Evolutionary conservation across 148 eudicot genomes (phyloP).

Genomic region (Cornus controversa): DNA sequence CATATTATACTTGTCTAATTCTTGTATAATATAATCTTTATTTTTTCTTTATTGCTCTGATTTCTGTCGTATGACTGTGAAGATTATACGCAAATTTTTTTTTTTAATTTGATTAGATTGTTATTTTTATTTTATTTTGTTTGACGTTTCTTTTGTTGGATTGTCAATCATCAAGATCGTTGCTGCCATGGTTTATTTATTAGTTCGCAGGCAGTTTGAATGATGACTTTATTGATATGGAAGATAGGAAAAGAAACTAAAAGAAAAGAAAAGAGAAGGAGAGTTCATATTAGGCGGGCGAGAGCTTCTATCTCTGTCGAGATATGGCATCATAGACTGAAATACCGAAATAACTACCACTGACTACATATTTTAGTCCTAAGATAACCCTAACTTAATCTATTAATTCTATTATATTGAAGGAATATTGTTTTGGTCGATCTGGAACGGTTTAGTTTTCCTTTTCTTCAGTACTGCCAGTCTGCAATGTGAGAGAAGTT

Average conservation of each 20-base stretch:
- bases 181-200: neutral
- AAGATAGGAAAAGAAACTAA: too few relatives aligned
- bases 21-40: neutral
- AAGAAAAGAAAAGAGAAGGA: neutral
- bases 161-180: neutral
- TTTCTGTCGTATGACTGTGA: neutral
- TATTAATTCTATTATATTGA: neutral
- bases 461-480: neutral
- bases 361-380: neutral
- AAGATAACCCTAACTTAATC: neutral
- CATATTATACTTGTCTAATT: too few relatives aligned
- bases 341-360: neutral
- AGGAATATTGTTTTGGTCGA: neutral
- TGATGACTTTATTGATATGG: neutral
- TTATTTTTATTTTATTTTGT: neutral
- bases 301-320: neutral
- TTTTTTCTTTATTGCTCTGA: neutral
- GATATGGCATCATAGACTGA: neutral
- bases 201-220: neutral
- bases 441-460: too few relatives aligned
- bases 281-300: neutral
- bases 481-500: neutral
- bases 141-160: neutral
- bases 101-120: neutral
- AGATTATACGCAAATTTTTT: neutral